Percentiles rank a stretch among this genome's conserved stretches.
These are phyloP conservation scores for Wickerhamiella slavikovae DNA, from an alignment of 805 yeast species.

Conservation along the genomic window DNA sequence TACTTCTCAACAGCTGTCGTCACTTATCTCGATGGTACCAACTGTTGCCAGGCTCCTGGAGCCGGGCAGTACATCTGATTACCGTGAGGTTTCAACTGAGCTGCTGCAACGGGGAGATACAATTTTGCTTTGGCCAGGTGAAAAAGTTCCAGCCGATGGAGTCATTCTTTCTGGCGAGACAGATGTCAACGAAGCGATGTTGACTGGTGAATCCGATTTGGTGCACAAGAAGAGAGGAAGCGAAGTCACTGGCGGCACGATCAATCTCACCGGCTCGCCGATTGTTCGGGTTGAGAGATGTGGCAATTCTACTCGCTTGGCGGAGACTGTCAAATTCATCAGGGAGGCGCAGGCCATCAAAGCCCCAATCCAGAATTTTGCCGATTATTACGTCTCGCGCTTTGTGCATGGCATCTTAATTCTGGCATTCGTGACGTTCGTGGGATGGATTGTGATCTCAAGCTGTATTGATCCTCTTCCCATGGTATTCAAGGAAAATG, in stretches of 20 bases:
- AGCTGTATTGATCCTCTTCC: conserved; percentile 24
- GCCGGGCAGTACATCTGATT: conserved; percentile 14
- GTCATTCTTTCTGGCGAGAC: conserved; percentile 53
- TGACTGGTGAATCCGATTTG: conserved; percentile 83
- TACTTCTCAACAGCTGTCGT: conserved; percentile 74
- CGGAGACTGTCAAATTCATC: conserved; percentile 71
- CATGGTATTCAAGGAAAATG: conserved; percentile 24
- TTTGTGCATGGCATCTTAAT: conserved; percentile 62
- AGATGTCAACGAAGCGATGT: conserved; percentile 69
- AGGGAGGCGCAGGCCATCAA: conserved; percentile 73
- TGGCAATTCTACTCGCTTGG: conserved; percentile 69
- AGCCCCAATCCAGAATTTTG: conserved; percentile 80
- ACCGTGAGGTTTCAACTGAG: conserved; percentile 47
- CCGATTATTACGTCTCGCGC: conserved; percentile 65
- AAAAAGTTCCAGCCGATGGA: conserved; percentile 86
- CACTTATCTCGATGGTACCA: conserved; percentile 63
- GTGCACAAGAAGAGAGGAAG: conserved; percentile 42
- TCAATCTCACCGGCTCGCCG: conserved; percentile 58
- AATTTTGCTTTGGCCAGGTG: conserved; percentile 66
- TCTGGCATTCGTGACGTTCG: conserved; percentile 47
- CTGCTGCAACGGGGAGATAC: conserved; percentile 60
- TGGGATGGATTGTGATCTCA: conserved; percentile 32
- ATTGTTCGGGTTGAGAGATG: conserved; percentile 47
- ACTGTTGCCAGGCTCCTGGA: conserved; percentile 43
- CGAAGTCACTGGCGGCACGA: conserved; percentile 69